Base-by-base conservation (phyloP, 805 yeast genomes). In the Saccharomycopsis fibuligera region DNA sequence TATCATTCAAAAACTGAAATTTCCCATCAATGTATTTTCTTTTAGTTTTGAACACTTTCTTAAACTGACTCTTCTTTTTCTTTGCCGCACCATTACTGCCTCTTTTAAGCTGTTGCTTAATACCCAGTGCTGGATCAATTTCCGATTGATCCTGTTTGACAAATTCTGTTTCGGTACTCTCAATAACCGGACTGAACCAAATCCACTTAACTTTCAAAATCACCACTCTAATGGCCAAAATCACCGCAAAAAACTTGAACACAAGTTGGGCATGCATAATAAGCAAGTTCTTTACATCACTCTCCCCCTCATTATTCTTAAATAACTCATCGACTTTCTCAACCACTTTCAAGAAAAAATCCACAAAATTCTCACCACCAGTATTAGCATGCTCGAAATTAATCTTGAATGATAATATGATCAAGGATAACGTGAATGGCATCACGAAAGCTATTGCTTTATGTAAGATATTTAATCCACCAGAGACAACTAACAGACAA, bases 361-460 rank as follows among this genome's bases (percentile, higher is more conserved):
- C 24, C 35, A 41, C 44, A 19, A 43, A 52, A 16, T 44, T 36
- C 19, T 54, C 41, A n/a, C 55, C 55, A 5, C 51, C 51, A 21
- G 53, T 46, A 23, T 52, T 52, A 12, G 35, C 39, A 35, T 38
- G 43, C 19, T 49, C 51, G 24, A 52, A 52, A 30, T 46, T 44
- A 4, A 52, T 33, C 33, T 52, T 52, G 31, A 52, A 52, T 16
- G 49, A 47, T 19, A 40, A 16, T 3, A 50, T 39, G 5, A 49
- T 22, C n/a, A 47, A 37, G 19, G 45, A 47, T n/a, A 44, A 33
- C 5, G 77, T 60, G 45, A 78, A 75, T 4, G 78, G 58, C 2
- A 67, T 45, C 12, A 75, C 60, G 54, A 80, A 77, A 1, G 78
- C 63, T 3, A 70, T 35, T 45, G 66, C 55, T 9, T 64, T 61